Base-by-base conservation (phyloP, 2,329 filamentous ascomycete species). In the Pseudogymnoascus destructans region DNA sequence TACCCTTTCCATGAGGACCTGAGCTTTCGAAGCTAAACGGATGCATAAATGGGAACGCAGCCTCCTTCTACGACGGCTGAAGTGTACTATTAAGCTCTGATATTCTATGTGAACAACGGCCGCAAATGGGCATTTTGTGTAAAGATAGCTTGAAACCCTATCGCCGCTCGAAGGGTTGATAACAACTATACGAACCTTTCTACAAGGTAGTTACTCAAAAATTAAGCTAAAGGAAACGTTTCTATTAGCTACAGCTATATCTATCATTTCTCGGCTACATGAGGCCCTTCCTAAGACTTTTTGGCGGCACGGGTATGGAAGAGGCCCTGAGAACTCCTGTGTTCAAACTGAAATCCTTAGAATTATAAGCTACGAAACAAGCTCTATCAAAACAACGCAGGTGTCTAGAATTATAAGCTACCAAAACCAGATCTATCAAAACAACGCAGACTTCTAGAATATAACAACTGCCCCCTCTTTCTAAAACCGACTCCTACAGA, bases 371-470 rank as follows among this genome's bases (percentile, higher is more conserved):
- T 23, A 21, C 10, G 19, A 21, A 42, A 21, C 38, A 7, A 42
- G 17, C 13, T 25, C 6, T 25, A 46, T 11, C 15, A 46, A 46
- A 25, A 25, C 21, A 27, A 46, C 40, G 21, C 40, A 46, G 5
- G 21, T 32, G 8, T 30, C 5, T 11, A 52, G 25, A 52, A 52
- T 32, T 30, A 25, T 49, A 52, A 52, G 2, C 15, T 52, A 30
- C 46, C 9, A 17, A 17, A 52, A 52, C 46, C 17, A 19, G 7
- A 30, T 32, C 9, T 52, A 32, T 32, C 25, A 52, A 52, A 52
- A 52, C 25, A 52, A 52, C 46, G 46, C 46, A 11, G 25, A 30
- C 46, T 52, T 52, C 46, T 52, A 52, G 25, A 52, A 52, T 32
- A 30, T 32, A 52, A 52, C 4, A 52, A 32, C 15, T 3, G 19